Evolutionary conservation across 495 filamentous ascomycete genomes (phyloP).

Genomic region (Tuber microsphaerosporum): DNA sequence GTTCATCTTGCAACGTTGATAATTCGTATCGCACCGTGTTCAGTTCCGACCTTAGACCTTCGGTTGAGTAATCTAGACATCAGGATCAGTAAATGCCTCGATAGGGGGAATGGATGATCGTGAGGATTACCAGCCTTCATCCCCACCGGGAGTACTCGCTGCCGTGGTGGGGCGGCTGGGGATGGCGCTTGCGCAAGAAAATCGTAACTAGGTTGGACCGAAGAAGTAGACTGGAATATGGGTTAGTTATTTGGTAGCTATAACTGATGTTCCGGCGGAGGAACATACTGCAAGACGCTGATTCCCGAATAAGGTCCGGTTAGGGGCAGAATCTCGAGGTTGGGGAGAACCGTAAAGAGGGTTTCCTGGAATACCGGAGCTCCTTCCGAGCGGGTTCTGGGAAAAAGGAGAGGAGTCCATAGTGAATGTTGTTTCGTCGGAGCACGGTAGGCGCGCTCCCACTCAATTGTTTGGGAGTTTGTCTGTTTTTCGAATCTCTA

Average conservation of each 20-base stretch:
- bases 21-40: conserved; percentile 64
- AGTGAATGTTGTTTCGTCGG: background rate
- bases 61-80: conserved; percentile 46
- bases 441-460: conserved; percentile 19
- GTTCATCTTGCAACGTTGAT: conserved; percentile 66
- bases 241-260: conserved; percentile 4
- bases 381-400: conserved; percentile 17
- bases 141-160: conserved; percentile 21
- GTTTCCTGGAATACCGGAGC: conserved; percentile 8
- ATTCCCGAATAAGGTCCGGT: conserved; percentile 21
- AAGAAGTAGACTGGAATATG: conserved; percentile 10
- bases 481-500: conserved; percentile 13
- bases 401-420: conserved; percentile 32
- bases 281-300: conserved; percentile 22
- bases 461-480: conserved; percentile 14
- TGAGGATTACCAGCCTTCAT: conserved; percentile 23
- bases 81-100: background rate
- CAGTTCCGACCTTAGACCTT: conserved; percentile 61
- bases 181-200: conserved; percentile 13
- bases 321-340: conserved; percentile 13
- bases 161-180: conserved; percentile 10
- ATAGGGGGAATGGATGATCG: background rate
- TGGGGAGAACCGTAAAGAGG: conserved; percentile 14
- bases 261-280: background rate
- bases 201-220: conserved; percentile 16